These are phyloP conservation scores for Solanum commersonii DNA, from an alignment of 257 asterid genomes.

Conservation along the genomic window DNA sequence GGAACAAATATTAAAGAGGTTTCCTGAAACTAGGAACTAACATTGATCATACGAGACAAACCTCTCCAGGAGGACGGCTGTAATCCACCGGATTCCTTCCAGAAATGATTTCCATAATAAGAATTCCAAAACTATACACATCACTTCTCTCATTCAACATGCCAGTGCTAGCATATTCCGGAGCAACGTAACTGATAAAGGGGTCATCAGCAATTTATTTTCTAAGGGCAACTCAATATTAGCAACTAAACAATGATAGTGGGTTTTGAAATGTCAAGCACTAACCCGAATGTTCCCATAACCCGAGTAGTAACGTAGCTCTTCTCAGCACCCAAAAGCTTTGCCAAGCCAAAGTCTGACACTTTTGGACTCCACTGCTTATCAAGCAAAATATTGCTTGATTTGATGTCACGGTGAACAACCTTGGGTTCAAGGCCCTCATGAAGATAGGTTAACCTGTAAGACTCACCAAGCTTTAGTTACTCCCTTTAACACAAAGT, in stretches of 20 bases:
- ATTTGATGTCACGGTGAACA: slow-evolving; percentile 83
- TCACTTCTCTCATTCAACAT: slow-evolving; percentile 91
- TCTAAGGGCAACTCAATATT: neutral
- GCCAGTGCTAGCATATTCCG: slow-evolving; percentile 90
- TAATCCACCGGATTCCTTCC: slow-evolving; percentile 87
- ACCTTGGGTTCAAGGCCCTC: slow-evolving; percentile 96
- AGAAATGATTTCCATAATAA: slow-evolving; percentile 75
- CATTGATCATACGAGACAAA: slow-evolving; percentile 7
- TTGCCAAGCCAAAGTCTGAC: slow-evolving; percentile 85
- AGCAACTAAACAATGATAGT: neutral
- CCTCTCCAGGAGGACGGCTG: slow-evolving; percentile 83
- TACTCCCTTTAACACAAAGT: neutral
- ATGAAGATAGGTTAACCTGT: slow-evolving; percentile 73
- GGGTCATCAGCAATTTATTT: neutral
- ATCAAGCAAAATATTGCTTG: slow-evolving; percentile 81
- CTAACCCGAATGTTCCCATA: slow-evolving; percentile 96
- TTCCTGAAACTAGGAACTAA: neutral
- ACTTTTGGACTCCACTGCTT: slow-evolving; percentile 72
- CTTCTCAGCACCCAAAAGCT: slow-evolving; percentile 77
- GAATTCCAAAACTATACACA: slow-evolving; percentile 83
- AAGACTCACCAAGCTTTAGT: slow-evolving; percentile 3
- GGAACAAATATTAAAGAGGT: neutral
- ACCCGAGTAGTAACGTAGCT: slow-evolving; percentile 81
- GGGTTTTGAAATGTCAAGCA: slow-evolving; percentile 1
- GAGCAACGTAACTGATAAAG: slow-evolving; percentile 68